Base-by-base conservation (phyloP, 176 grass and related monocot genomes). In the Juncus inflexus region DNA sequence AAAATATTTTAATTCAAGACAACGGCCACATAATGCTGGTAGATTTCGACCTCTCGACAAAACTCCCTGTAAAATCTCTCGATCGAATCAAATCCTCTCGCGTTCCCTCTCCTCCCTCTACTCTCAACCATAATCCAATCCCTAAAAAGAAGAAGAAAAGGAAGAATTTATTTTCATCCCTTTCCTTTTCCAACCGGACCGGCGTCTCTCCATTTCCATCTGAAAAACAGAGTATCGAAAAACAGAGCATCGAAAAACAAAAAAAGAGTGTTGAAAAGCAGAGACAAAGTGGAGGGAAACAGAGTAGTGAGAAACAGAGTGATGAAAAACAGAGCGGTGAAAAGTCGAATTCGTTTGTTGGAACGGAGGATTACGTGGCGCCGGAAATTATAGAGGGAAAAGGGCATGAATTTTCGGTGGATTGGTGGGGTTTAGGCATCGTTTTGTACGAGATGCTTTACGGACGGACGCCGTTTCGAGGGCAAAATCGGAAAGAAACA, bases 361-460 rank as follows among this genome's bases (percentile, higher is more conserved):
- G 94, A 5, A 99, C 94, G 8, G 94, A 99, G 83, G 94, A 99
- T 50, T 99, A 99, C 80, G 94, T 99, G 12, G 88, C 94, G 9
- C 94, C 94, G 13, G 94, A 99, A 78, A 99, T 99, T 73, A 99
- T 99, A 79, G 53, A 77, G 9, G 94, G 94, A 0, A 78, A 68
- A 35, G 95, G 89, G 38, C 95, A 99, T 76, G 95, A 99, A 67
- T 99, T 90, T 83, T 45, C 86, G 14, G 89, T 99, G 4, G 95
- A 99, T 79, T 86, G 95, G 89, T 99, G 95, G 89, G 83, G 95
- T 36, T 78, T 94, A 2, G 89, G 89, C 10, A 78, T 99, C 16
- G 89, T 99, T 3, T 85, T 99, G 3, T 90, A 99, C 80, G 89
- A 99, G 83, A 99, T 99, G 95, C 81, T 99, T 36, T 99, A 99